These are phyloP conservation scores for Amphichorda felina DNA, from an alignment of 2,329 filamentous ascomycete genomes.

Conservation along the genomic window DNA sequence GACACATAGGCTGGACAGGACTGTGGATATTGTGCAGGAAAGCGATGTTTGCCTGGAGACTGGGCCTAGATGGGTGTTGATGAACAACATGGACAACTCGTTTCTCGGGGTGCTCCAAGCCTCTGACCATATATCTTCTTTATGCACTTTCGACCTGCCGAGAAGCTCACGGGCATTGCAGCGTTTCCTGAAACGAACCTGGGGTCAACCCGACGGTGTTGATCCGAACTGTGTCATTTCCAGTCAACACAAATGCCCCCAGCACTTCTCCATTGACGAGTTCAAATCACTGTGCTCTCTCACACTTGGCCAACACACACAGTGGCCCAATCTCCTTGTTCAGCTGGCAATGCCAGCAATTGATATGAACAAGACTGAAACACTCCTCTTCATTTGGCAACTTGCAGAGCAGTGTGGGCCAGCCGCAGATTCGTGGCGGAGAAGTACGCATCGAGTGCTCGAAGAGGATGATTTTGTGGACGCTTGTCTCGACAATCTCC, in stretches of 20 bases:
- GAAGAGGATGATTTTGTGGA: slow-evolving; percentile 17
- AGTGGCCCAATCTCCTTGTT: slow-evolving; percentile 43
- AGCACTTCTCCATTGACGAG: slow-evolving; percentile 35
- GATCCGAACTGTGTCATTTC: slow-evolving; percentile 40
- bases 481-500: not conserved
- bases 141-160: slow-evolving; percentile 29
- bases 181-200: slow-evolving; percentile 22
- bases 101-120: slow-evolving; percentile 8
- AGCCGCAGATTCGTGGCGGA: not conserved
- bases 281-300: slow-evolving; percentile 39
- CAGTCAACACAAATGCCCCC: slow-evolving; percentile 31
- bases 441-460: slow-evolving; percentile 23
- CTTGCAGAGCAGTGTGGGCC: slow-evolving; percentile 34
- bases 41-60: slow-evolving; percentile 18
- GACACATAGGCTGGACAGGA: not conserved
- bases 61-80: slow-evolving; percentile 26
- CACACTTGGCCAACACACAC: slow-evolving; percentile 31
- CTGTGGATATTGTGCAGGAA: not conserved
- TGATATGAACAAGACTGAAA: slow-evolving; percentile 37
- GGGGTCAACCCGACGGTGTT: slow-evolving; percentile 10
- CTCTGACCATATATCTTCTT: slow-evolving; percentile 10
- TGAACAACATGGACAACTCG: slow-evolving; percentile 12
- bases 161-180: slow-evolving; percentile 19
- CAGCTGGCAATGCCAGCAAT: slow-evolving; percentile 35
- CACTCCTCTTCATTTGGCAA: slow-evolving; percentile 34